These are phyloP conservation scores for Lepraria neglecta DNA, from an alignment of 495 filamentous ascomycete species.

Conservation along the genomic window DNA sequence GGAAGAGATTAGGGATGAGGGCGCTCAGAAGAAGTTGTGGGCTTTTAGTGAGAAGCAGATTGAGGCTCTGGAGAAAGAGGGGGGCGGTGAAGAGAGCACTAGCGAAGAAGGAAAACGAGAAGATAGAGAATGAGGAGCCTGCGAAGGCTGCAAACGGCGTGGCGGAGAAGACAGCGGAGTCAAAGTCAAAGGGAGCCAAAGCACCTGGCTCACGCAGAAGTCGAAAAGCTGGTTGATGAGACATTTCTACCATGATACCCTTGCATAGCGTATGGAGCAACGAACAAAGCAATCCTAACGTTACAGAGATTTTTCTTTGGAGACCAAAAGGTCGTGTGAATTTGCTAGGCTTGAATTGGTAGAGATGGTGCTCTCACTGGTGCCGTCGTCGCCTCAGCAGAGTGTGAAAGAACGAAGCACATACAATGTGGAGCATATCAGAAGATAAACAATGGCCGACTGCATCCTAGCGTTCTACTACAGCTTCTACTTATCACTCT, in stretches of 20 bases:
- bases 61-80: conserved; percentile 73
- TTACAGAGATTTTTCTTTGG: not conserved
- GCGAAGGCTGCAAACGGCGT: conserved; percentile 30
- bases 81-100: conserved; percentile 58
- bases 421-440: not conserved
- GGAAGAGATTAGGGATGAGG: conserved; percentile 71
- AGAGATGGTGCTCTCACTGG: too few species aligned
- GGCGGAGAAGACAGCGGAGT: conserved; percentile 25
- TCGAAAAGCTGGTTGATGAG: conserved; percentile 33
- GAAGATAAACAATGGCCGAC: too few species aligned
- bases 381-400: too few species aligned
- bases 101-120: conserved; percentile 62
- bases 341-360: too few species aligned
- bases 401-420: not conserved
- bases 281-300: not conserved
- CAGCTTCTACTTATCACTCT: too few species aligned
- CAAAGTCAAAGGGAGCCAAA: conserved; percentile 25
- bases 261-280: not conserved
- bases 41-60: conserved; percentile 79
- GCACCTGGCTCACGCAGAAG: conserved; percentile 42
- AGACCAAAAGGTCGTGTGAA: not conserved
- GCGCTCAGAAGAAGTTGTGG: conserved; percentile 77
- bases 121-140: conserved; percentile 38
- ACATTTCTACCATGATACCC: not conserved
- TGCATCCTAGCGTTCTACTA: too few species aligned